Evolutionary conservation across 257 asterid species (phyloP).

Genomic region (Gardenia jasminoides): DNA sequence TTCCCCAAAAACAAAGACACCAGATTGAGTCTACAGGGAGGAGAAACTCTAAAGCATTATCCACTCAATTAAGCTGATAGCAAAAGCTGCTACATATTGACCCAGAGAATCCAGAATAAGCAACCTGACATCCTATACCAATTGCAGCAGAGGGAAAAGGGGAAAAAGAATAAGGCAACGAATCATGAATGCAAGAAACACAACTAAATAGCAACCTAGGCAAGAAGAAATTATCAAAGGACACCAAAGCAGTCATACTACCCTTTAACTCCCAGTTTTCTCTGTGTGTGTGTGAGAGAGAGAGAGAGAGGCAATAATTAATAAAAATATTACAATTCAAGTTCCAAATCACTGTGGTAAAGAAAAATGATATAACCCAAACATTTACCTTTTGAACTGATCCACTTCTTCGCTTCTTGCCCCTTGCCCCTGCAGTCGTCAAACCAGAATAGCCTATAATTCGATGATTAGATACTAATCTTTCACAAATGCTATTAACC

Average conservation of each 20-base stretch:
- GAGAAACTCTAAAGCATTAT: background rate
- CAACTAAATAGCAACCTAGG: background rate
- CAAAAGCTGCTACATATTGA: background rate
- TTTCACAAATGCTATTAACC: background rate
- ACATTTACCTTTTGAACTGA: conserved; percentile 44
- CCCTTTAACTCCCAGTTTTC: background rate
- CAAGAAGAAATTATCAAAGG: background rate
- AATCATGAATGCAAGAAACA: too few relatives aligned
- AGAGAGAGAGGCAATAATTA: background rate
- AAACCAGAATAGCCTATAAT: background rate
- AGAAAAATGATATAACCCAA: background rate
- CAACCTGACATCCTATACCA: background rate
- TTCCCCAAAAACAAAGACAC: background rate
- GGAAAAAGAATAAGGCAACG: background rate
- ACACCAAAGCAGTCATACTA: background rate
- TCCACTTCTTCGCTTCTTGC: conserved; percentile 58
- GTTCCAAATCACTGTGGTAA: background rate
- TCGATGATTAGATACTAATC: background rate
- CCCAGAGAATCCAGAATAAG: background rate
- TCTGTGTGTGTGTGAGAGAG: background rate
- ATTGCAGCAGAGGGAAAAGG: background rate
- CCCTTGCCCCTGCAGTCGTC: conserved; percentile 49
- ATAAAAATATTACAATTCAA: background rate
- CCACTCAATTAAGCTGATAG: background rate
- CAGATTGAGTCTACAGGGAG: background rate